Evolutionary conservation across 2,329 filamentous ascomycete genomes (phyloP), one percentile per base, ranked within the genome.

Genomic region (Curvularia spicifera): DNA sequence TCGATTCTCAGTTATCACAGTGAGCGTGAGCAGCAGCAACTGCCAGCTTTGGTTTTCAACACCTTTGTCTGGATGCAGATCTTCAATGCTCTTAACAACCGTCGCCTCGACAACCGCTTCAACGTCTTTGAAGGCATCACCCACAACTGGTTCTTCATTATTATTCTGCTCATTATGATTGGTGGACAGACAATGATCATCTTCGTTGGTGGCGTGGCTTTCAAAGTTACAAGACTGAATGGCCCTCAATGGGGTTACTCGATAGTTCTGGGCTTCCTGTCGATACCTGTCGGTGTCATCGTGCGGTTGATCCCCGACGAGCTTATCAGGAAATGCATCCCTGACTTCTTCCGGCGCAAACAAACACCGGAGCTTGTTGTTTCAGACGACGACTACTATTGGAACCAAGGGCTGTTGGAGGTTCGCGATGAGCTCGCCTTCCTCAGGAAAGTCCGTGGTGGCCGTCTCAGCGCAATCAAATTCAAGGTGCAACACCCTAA

Each of bases 21-120:
- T 29, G 67, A 72, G 0, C 74, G 78, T 3, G 78, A 82, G 29
- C 69, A 80, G 33, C 74, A 84, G 7, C 72, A 78, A 13, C 83
- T 96, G 59, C 82, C 87, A 55, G 96, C 93, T 2, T 84, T 98
- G 47, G 91, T 98, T 7, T 98, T 98, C 84, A 98, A 98, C 81
- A 95, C 92, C 0, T 98, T 98, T 74, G 94, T 97, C 52, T 98
- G 94, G 94, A 97, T 98, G 93, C 94, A 98, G 71, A 96, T 98
- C 69, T 98, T 98, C 82, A 98, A 98, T 78, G 90, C 96, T 74
- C 91, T 96, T 85, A 98, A 98, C 81, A 97, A 96, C 79, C 91
- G 94, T 58, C 91, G 94, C 12, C 83, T 98, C 53, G 94, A 98
- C 77, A 98, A 98, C 78, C 86, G 88, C 54, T 93, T 97, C 83